Conservation (phyloP, 78 protist genomes). For the Blattamonas nauphoetae region DNA sequence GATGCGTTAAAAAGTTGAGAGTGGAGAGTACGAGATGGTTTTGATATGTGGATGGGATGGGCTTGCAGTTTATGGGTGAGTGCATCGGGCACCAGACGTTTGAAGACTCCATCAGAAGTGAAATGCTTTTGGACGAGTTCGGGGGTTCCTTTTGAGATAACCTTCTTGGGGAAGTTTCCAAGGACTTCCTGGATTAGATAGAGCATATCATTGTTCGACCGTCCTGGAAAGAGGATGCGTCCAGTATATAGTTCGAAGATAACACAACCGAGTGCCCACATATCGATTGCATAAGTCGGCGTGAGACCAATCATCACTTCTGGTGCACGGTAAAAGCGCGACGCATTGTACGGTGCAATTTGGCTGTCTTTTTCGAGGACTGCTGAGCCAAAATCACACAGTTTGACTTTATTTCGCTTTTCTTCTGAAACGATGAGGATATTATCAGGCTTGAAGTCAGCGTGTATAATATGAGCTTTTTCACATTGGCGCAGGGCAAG, state of each 20-base stretch:
- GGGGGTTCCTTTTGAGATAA: background rate
- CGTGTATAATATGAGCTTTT: conserved; percentile 52
- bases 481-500: conserved; percentile 50
- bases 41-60: background rate
- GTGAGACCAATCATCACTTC: conserved; percentile 67
- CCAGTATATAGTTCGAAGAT: conserved; percentile 81
- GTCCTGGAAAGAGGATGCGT: conserved; percentile 71
- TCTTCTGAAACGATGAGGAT: conserved; percentile 19
- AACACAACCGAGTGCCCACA: conserved; percentile 79
- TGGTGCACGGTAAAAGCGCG: conserved; percentile 83
- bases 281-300: conserved; percentile 60
- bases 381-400: conserved; percentile 81
- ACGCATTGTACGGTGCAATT: conserved; percentile 61
- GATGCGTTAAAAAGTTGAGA: background rate
- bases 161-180: conserved; percentile 4
- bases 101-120: conserved; percentile 41
- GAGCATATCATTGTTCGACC: conserved; percentile 80
- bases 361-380: conserved; percentile 43
- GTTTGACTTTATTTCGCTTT: conserved; percentile 41
- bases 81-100: conserved; percentile 38
- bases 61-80: conserved; percentile 13
- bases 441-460: conserved; percentile 75
- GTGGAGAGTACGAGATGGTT: background rate
- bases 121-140: conserved; percentile 39
- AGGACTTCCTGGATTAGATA: conserved; percentile 41